Conservation (phyloP, 495 filamentous ascomycete species). For the Trichoderma parareesei region DNA sequence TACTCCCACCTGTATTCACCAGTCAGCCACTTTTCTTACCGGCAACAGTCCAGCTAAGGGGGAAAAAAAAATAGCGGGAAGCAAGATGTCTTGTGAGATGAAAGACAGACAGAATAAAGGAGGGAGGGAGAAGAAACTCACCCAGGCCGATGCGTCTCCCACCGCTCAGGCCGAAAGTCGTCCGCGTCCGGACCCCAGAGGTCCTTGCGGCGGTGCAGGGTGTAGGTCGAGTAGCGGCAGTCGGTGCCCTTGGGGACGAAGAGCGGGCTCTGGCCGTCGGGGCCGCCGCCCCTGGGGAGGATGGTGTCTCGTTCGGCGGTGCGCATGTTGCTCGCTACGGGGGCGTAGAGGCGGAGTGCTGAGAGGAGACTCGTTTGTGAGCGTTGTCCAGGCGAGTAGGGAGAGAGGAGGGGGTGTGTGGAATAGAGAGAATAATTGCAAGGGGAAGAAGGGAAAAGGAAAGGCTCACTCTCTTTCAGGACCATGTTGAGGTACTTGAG, state of each 20-base stretch:
- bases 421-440: too few species aligned
- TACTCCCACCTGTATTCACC: conserved; percentile 45
- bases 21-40: conserved; percentile 12
- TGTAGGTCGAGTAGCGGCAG: conserved; percentile 37
- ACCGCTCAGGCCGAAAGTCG: conserved; percentile 40
- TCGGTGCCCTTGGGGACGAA: conserved; percentile 37
- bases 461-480: conserved; percentile 33
- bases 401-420: too few species aligned
- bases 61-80: too few species aligned
- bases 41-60: too few species aligned
- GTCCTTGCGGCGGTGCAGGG: conserved; percentile 34
- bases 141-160: conserved; percentile 25
- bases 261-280: conserved; percentile 38
- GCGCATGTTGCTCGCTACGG: conserved; percentile 49
- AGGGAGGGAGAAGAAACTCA: conserved; percentile 7
- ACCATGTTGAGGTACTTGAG: conserved; percentile 45
- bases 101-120: too few species aligned
- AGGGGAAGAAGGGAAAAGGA: not conserved
- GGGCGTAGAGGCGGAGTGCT: conserved; percentile 49
- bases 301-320: conserved; percentile 41
- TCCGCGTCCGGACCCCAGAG: conserved; percentile 38
- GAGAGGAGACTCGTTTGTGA: not conserved
- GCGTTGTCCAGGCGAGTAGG: too few species aligned
- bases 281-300: conserved; percentile 42
- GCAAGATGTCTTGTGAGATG: too few species aligned